phyloP scores from a whole-genome alignment of 495 filamentous ascomycete genomes.

The Penicillium soppii region DNA sequence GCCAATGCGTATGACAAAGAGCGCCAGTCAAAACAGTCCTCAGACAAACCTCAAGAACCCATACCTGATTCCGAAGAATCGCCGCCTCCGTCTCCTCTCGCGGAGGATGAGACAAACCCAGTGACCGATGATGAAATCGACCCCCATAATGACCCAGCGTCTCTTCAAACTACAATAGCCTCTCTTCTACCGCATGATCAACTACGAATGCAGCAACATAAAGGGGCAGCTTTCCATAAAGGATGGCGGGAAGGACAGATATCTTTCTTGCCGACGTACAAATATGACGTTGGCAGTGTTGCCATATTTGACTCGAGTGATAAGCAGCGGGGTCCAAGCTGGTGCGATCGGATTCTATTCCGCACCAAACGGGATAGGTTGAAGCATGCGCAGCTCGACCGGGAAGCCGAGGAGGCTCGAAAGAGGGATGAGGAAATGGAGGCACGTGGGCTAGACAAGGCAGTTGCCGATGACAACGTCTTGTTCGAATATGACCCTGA shows the following conservation, averaged over 20 bases:
- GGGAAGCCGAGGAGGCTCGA: conserved; percentile 63
- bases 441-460: conserved; percentile 70
- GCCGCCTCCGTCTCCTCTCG: conserved; percentile 4
- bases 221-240: conserved; percentile 77
- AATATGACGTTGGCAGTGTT: conserved; percentile 94
- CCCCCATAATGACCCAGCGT: conserved; percentile 56
- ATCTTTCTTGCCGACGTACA: conserved; percentile 88
- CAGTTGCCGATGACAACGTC: conserved; percentile 75
- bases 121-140: conserved; percentile 40
- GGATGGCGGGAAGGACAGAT: conserved; percentile 92
- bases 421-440: conserved; percentile 84
- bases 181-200: conserved; percentile 92
- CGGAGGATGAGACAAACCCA: conserved; percentile 7
- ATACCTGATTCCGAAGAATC: conserved; percentile 7
- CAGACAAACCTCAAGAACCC: conserved; percentile 27
- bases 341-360: conserved; percentile 96
- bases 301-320: conserved; percentile 92
- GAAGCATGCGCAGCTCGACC: conserved; percentile 64
- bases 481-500: conserved; percentile 90
- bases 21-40: conserved; percentile 27
- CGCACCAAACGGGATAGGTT: conserved; percentile 69
- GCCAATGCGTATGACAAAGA: conserved; percentile 67
- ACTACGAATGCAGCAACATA: conserved; percentile 68
- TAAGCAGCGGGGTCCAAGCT: conserved; percentile 88
- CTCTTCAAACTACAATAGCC: conserved; percentile 78